These are phyloP conservation scores for Hypoxylon sp. DNA, from an alignment of 2,329 filamentous ascomycete genomes.

Conservation along the genomic window DNA sequence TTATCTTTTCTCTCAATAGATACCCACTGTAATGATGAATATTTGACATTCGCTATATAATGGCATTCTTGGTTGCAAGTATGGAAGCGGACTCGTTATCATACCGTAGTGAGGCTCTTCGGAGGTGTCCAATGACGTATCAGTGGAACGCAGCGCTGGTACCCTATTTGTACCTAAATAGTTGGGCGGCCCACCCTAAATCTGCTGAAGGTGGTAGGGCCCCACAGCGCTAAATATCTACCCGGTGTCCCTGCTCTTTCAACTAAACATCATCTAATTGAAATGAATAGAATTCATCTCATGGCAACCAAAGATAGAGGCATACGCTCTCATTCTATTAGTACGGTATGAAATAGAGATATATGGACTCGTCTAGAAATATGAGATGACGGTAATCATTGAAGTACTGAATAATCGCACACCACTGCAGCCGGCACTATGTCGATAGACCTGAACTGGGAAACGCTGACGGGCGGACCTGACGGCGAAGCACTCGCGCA, in stretches of 20 bases:
- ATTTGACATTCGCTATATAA: not conserved
- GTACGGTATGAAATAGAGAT: not conserved
- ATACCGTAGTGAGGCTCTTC: not conserved
- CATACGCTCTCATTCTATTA: not conserved
- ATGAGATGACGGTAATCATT: conserved; percentile 22
- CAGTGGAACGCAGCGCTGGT: not conserved
- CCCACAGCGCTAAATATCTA: conserved; percentile 17
- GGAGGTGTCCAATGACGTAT: conserved; percentile 4
- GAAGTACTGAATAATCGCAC: conserved; percentile 17
- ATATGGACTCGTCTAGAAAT: conserved; percentile 1
- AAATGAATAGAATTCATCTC: conserved; percentile 13
- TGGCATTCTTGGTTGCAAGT: not conserved
- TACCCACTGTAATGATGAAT: conserved; percentile 39
- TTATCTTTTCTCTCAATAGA: conserved; percentile 8
- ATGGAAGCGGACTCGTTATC: not conserved
- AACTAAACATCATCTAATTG: conserved; percentile 14
- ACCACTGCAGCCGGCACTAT: conserved; percentile 63
- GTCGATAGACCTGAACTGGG: conserved; percentile 99
- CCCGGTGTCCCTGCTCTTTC: not conserved
- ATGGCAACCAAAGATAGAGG: conserved; percentile 15
- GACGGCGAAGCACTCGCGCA: conserved; percentile 89
- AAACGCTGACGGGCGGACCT: conserved; percentile 88
- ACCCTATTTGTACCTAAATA: conserved; percentile 6
- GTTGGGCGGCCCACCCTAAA: conserved; percentile 1
- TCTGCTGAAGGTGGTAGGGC: not conserved